Evolutionary conservation across 2,329 filamentous ascomycete species (phyloP).

Genomic region (Dothideomycetes sp.): DNA sequence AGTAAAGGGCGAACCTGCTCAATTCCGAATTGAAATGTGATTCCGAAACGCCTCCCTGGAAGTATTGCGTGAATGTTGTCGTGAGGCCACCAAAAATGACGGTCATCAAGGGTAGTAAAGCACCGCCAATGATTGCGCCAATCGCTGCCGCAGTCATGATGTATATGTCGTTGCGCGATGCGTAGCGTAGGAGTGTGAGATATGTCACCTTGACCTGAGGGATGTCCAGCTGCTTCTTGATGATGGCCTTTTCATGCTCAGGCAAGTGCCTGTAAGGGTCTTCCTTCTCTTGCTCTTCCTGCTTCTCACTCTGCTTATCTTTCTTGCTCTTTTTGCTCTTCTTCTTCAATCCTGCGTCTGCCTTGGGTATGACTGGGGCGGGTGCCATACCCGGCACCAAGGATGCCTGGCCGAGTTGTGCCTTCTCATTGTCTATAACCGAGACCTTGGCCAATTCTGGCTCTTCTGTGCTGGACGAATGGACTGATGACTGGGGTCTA

Average conservation of each 20-base stretch:
- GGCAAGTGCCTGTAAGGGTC: constrained; percentile 26
- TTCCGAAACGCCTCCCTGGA: constrained; percentile 37
- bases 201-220: constrained; percentile 32
- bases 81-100: constrained; percentile 67
- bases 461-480: neutral
- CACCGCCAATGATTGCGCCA: constrained; percentile 23
- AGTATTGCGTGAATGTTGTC: constrained; percentile 57
- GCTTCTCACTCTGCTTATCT: constrained; percentile 3
- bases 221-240: constrained; percentile 28
- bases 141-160: constrained; percentile 29
- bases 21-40: constrained; percentile 51
- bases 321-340: constrained; percentile 10
- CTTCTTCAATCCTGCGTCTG: constrained; percentile 1
- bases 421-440: constrained; percentile 17
- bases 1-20: constrained; percentile 61
- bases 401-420: constrained; percentile 16
- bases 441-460: neutral
- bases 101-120: constrained; percentile 27
- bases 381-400: constrained; percentile 14
- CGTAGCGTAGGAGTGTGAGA: constrained; percentile 32
- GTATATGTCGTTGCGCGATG: constrained; percentile 26
- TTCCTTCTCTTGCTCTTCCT: constrained; percentile 11
- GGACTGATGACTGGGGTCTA: neutral
- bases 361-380: constrained; percentile 16
- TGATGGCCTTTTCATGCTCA: constrained; percentile 23